Percentiles rank a stretch among this genome's conserved stretches.
Evolutionary conservation across 78 protist genomes (phyloP).

Genomic region (Cavenderia fasciculata): DNA sequence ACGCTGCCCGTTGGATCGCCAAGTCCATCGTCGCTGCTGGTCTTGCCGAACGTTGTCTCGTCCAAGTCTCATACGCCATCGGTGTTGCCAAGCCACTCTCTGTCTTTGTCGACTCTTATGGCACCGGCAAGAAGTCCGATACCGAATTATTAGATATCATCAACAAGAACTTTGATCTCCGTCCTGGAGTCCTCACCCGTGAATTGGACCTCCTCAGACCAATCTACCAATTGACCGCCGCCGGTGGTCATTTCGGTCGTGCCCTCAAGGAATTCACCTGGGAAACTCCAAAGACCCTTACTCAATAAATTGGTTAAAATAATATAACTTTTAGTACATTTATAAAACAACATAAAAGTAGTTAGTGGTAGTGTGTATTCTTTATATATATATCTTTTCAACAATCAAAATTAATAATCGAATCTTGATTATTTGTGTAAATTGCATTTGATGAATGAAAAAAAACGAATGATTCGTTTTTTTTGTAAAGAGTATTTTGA

Average conservation of each 20-base stretch:
- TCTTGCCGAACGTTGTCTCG: constrained; percentile 93
- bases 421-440: too few species aligned
- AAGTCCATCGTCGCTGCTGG: constrained; percentile 98
- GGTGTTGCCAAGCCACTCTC: constrained; percentile 99
- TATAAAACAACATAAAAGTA: too few species aligned
- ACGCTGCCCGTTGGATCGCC: constrained; percentile 99
- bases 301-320: too few species aligned
- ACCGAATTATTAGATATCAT: constrained; percentile 93
- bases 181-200: constrained; percentile 95
- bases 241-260: constrained; percentile 99
- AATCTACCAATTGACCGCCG: constrained; percentile 92
- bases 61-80: constrained; percentile 99
- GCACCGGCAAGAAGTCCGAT: constrained; percentile 93
- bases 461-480: too few species aligned
- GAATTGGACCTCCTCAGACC: constrained; percentile 91
- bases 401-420: too few species aligned
- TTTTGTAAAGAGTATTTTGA: too few species aligned
- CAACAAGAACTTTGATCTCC: constrained; percentile 96
- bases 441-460: too few species aligned
- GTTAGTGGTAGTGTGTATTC: too few species aligned
- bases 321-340: too few species aligned
- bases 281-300: constrained; percentile 96
- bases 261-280: constrained; percentile 93
- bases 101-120: constrained; percentile 98
- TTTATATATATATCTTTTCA: too few species aligned